Conservation (phyloP, 2,329 filamentous ascomycete genomes). For the Ascochyta lentis region DNA sequence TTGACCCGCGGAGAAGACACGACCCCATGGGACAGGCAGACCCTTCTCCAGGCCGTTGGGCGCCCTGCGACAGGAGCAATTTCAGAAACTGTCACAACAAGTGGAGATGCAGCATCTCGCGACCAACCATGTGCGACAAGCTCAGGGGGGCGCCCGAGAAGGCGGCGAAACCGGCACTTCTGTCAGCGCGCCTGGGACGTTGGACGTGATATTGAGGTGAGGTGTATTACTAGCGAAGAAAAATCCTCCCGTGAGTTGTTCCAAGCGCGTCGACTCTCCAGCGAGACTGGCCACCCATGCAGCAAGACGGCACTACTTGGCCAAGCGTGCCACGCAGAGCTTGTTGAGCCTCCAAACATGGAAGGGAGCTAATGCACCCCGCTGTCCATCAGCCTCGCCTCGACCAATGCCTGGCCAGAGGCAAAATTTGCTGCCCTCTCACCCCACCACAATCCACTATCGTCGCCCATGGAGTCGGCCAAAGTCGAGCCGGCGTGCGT, state of each 20-base stretch:
- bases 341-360: conserved; percentile 36
- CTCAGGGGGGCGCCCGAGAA: conserved; percentile 4
- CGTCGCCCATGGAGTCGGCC: conserved; percentile 1
- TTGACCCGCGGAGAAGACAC: background rate
- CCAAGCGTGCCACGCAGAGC: conserved; percentile 28
- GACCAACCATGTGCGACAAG: conserved; percentile 2
- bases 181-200: background rate
- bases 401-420: conserved; percentile 29
- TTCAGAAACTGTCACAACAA: conserved; percentile 1
- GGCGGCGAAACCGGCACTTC: conserved; percentile 3
- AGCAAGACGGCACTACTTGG: conserved; percentile 22
- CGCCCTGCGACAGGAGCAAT: conserved; percentile 5
- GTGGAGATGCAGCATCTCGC: conserved; percentile 2
- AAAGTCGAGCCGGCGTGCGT: background rate
- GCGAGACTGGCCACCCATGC: conserved; percentile 2
- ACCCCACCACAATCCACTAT: conserved; percentile 15
- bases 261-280: conserved; percentile 18
- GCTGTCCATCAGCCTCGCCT: conserved; percentile 20
- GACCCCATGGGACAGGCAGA: conserved; percentile 8
- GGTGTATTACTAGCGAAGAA: conserved; percentile 1
- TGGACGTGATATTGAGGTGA: conserved; percentile 8
- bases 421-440: conserved; percentile 29
- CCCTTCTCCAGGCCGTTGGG: background rate
- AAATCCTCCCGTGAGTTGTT: conserved; percentile 36
- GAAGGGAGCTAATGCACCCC: conserved; percentile 36